These are phyloP conservation scores for Sclerotinia borealis DNA, from an alignment of 2,329 filamentous ascomycete species.

Conservation along the genomic window DNA sequence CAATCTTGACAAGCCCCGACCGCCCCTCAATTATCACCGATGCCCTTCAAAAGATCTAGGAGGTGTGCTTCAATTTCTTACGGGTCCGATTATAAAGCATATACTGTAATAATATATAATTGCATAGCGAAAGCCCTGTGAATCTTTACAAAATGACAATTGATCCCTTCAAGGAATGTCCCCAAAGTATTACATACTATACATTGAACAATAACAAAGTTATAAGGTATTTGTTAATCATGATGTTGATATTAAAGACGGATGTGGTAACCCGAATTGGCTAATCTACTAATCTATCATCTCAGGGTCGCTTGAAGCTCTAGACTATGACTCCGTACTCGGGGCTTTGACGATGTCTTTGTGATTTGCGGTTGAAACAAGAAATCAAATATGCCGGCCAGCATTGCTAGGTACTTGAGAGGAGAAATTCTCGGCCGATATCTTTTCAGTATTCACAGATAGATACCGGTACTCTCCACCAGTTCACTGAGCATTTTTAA, in stretches of 20 bases:
- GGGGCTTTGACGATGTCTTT: neutral
- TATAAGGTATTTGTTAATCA: neutral
- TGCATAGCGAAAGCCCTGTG: neutral
- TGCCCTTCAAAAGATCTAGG: neutral
- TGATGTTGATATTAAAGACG: neutral
- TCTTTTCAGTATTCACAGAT: neutral
- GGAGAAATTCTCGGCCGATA: neutral
- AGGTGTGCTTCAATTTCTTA: neutral
- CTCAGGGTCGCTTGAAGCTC: neutral
- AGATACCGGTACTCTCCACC: neutral
- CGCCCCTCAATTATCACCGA: constrained; percentile 6
- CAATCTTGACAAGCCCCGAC: neutral
- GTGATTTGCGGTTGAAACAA: neutral
- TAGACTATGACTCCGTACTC: neutral
- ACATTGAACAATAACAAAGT: no score
- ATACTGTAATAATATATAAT: no score
- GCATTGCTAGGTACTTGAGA: neutral
- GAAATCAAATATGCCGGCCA: neutral
- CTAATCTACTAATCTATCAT: neutral
- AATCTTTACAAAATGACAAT: neutral
- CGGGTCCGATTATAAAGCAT: constrained; percentile 3
- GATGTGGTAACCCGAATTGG: neutral
- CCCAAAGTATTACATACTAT: neutral
- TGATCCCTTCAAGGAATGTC: neutral
- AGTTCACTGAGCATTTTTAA: neutral